Conservation (phyloP, 2,329 filamentous ascomycete species). For the Penicillium frequentans region DNA sequence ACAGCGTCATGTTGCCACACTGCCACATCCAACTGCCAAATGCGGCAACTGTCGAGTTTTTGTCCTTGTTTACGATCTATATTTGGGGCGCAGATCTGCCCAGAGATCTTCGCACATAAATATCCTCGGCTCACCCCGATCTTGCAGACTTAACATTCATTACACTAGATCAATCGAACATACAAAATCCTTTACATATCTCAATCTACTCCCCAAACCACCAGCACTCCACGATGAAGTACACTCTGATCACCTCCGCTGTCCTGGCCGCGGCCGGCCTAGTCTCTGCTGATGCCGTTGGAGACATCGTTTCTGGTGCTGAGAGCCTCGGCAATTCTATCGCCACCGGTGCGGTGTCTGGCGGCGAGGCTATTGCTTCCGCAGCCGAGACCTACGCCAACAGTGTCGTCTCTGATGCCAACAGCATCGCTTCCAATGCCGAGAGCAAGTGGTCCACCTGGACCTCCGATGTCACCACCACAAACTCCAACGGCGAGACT, state of each 20-base stretch:
- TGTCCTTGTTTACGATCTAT: not conserved
- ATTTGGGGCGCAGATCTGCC: not conserved
- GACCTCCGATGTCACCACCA: slow-evolving; percentile 6
- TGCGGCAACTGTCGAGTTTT: not conserved
- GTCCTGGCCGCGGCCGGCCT: slow-evolving; percentile 25
- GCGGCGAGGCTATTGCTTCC: slow-evolving; percentile 1
- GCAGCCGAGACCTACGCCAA: not conserved
- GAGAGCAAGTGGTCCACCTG: slow-evolving; percentile 14
- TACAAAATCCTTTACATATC: not conserved
- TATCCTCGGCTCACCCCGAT: not conserved
- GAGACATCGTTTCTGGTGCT: slow-evolving; percentile 19
- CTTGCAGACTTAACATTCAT: not conserved
- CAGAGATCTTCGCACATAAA: not conserved
- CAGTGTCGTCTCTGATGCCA: not conserved
- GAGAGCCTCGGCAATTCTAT: slow-evolving; percentile 7
- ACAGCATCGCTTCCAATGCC: slow-evolving; percentile 6
- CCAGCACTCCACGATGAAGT: slow-evolving; percentile 25
- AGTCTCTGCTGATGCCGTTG: slow-evolving; percentile 19
- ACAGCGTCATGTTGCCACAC: slow-evolving; percentile 1
- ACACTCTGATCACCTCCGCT: slow-evolving; percentile 25
- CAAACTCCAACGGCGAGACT: slow-evolving; percentile 19
- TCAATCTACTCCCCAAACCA: not conserved
- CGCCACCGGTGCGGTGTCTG: not conserved
- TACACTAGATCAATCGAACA: not conserved
- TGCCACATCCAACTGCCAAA: not conserved